Base-by-base conservation (phyloP, 2,329 filamentous ascomycete species). In the Colletotrichum brevisporum region DNA sequence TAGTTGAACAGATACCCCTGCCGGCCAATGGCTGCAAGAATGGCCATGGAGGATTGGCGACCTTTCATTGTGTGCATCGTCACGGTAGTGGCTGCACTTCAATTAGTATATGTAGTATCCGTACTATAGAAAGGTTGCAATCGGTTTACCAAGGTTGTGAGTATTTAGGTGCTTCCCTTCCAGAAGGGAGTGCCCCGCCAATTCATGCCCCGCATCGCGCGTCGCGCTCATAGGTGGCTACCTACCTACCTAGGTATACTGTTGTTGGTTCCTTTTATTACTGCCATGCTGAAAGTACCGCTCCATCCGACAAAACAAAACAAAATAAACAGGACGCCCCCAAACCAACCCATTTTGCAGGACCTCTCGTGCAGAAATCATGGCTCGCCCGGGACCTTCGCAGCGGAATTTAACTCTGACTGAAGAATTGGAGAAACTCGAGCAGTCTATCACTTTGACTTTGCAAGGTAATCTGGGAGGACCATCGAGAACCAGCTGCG, bases 401-500 rank as follows among this genome's bases (percentile, higher is more conserved):
- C 80, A 85, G 50, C 83, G 89, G 70, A 86, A 83, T 56, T 84
- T 98, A 69, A 94, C 94, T 5, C 86, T 98, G 69, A 97, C 95
- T 0, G 96, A 99, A 78, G 96, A 99, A 85, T 86, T 99, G 61
- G 96, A 99, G 83, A 95, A 92, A 80, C 85, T 99, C 4, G 96
- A 99, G 80, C 96, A 99, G 79, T 97, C 94, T 24, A 98, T 99
- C 75, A 99, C 96, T 0, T 86, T 98, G 48, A 98, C 95, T 0
- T 85, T 99, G 24, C 96, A 98, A 91, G 94, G 94, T 92, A 31
- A 43, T 31, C 45, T n/a, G 26, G 31, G 24, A 27, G 8, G 47
- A n/a, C 45, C 9, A 24, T 13, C 47, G 47, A 21, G 21, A 13
- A n/a, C 10, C 15, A 12, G 24, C 27, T 36, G 31, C 24, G 18